Conservation (phyloP, 2,329 filamentous ascomycete genomes). For the Trichoderma atroviride region DNA sequence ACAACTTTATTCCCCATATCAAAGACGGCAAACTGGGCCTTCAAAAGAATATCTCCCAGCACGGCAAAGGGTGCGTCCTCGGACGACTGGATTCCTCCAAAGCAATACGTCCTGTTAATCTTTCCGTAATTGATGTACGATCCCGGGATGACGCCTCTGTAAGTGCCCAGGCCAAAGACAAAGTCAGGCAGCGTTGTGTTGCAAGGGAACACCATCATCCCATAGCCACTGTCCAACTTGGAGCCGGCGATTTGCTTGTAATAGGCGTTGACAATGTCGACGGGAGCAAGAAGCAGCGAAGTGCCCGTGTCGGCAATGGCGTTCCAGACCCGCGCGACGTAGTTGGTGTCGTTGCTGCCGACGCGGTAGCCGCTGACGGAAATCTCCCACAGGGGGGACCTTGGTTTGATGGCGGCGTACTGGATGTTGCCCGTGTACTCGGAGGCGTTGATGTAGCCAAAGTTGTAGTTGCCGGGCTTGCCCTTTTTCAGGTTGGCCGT, state of each 20-base stretch:
- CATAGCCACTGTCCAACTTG: constrained; percentile 46
- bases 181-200: constrained; percentile 50
- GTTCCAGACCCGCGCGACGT: constrained; percentile 41
- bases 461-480: constrained; percentile 44
- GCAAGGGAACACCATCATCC: constrained; percentile 64
- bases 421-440: constrained; percentile 60
- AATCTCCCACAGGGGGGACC: constrained; percentile 65
- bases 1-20: constrained; percentile 38
- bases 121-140: constrained; percentile 44
- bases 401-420: constrained; percentile 55
- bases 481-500: constrained; percentile 42
- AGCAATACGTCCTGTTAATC: constrained; percentile 37
- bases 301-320: constrained; percentile 73
- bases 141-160: constrained; percentile 42
- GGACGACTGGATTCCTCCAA: constrained; percentile 44
- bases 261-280: constrained; percentile 58
- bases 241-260: constrained; percentile 60
- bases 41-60: constrained; percentile 47
- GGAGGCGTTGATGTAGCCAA: constrained; percentile 55
- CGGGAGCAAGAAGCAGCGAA: constrained; percentile 63
- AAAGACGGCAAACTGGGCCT: constrained; percentile 51
- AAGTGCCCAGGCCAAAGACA: constrained; percentile 40
- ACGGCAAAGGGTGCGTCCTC: constrained; percentile 44
- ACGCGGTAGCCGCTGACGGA: constrained; percentile 58
- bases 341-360: constrained; percentile 38